Conservation (phyloP, 1,284 basidiomycete species). For the Leccinum cinnamomeum region DNA sequence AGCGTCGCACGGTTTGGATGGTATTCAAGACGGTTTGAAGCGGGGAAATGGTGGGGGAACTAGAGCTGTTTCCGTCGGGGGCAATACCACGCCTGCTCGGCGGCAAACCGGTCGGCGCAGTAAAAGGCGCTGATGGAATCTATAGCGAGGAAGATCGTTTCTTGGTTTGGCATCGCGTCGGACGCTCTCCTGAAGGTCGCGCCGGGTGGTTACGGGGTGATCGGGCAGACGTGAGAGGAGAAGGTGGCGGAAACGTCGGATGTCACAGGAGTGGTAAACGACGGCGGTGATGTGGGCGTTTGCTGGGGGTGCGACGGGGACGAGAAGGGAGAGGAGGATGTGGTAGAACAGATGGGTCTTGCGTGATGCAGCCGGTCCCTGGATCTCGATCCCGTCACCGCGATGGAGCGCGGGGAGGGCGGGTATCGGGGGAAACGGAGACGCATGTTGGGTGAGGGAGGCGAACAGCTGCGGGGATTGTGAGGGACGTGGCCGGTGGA, state of each 20-base stretch:
- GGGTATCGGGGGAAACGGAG: slow-evolving; percentile 32
- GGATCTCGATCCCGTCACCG: slow-evolving; percentile 65
- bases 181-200: slow-evolving; percentile 34
- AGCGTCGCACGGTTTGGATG: slow-evolving; percentile 49
- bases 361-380: slow-evolving; percentile 69
- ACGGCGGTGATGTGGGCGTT: slow-evolving; percentile 55
- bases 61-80: slow-evolving; percentile 14
- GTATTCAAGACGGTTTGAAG: slow-evolving; percentile 47
- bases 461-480: slow-evolving; percentile 21
- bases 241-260: slow-evolving; percentile 52
- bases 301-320: slow-evolving; percentile 43
- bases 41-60: slow-evolving; percentile 17
- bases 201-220: slow-evolving; percentile 14
- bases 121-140: slow-evolving; percentile 77
- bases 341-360: slow-evolving; percentile 74
- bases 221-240: slow-evolving; percentile 43
- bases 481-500: slow-evolving; percentile 17
- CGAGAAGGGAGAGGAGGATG: slow-evolving; percentile 59
- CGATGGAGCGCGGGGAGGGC: slow-evolving; percentile 26
- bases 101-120: slow-evolving; percentile 69
- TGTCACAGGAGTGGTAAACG: slow-evolving; percentile 59
- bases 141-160: slow-evolving; percentile 63
- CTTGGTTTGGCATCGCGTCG: slow-evolving; percentile 47
- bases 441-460: slow-evolving; percentile 17
- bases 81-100: slow-evolving; percentile 49